Conservation (phyloP, 331 rosid species). For the Telfairia occidentalis region DNA sequence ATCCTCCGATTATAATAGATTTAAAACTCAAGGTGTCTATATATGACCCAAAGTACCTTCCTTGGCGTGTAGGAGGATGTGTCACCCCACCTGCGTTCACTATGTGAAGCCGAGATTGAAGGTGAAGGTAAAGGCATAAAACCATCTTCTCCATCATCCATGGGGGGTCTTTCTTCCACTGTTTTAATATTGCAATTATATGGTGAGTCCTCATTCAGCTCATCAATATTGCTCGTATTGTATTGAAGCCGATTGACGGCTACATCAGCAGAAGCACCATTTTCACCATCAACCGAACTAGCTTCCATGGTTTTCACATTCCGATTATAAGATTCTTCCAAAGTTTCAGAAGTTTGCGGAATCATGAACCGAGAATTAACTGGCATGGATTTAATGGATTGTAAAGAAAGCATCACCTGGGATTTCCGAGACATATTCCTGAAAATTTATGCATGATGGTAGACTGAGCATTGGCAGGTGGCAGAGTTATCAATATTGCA, state of each 20-base stretch:
- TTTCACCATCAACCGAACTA: constrained; percentile 31
- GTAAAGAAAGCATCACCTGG: constrained; percentile 35
- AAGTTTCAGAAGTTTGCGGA: constrained; percentile 23
- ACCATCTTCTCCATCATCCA: constrained; percentile 46
- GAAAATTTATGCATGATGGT: constrained; percentile 33
- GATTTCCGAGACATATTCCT: constrained; percentile 51
- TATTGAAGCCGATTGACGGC: constrained; percentile 25
- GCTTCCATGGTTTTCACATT: constrained; percentile 27
- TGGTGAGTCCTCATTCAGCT: constrained; percentile 69
- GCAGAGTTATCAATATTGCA: constrained; percentile 20
- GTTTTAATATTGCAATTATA: constrained; percentile 33
- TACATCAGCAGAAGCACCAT: constrained; percentile 36
- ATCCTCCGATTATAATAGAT: background rate
- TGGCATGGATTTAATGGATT: constrained; percentile 60
- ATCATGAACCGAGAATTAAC: constrained; percentile 39
- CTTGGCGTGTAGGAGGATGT: constrained; percentile 65
- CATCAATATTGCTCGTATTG: constrained; percentile 33
- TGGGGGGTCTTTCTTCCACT: constrained; percentile 34
- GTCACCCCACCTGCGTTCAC: constrained; percentile 73
- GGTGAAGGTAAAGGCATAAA: constrained; percentile 42
- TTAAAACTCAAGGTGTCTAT: background rate
- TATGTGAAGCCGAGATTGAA: constrained; percentile 36
- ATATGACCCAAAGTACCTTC: constrained; percentile 42
- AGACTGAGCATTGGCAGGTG: constrained; percentile 25
- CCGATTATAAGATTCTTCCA: constrained; percentile 25